Percentiles rank a stretch among this genome's conserved stretches.
Evolutionary conservation across 164 flowering plant genomes (phyloP).

Genomic region (Euptelea pleiosperma): DNA sequence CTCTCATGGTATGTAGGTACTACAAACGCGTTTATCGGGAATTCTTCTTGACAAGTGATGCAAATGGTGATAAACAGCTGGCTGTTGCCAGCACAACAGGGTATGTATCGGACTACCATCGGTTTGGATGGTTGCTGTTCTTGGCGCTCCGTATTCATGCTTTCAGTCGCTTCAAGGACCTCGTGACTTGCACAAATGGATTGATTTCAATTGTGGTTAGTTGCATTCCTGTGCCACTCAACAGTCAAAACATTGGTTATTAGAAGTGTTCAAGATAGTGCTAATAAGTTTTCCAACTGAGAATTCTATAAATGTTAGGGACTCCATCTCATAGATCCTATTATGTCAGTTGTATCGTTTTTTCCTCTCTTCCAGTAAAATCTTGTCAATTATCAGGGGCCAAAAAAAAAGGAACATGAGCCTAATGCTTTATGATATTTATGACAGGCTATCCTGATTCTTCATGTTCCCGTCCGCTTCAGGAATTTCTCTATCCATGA

Average conservation of each 20-base stretch:
- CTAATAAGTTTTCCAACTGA: background rate
- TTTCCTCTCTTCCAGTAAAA: too few relatives aligned
- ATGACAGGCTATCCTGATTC: constrained; percentile 77
- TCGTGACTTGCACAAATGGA: constrained; percentile 88
- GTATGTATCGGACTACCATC: constrained; percentile 52
- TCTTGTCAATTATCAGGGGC: background rate
- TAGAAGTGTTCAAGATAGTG: background rate
- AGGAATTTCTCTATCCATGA: constrained; percentile 62
- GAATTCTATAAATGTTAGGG: too few relatives aligned
- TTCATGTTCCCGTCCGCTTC: constrained; percentile 72
- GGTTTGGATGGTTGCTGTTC: constrained; percentile 96
- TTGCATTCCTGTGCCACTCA: constrained; percentile 6
- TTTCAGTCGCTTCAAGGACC: constrained; percentile 83
- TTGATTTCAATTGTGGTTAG: constrained; percentile 84
- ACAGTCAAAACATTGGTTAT: background rate
- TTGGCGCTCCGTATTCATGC: constrained; percentile 82
- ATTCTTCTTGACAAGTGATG: constrained; percentile 50
- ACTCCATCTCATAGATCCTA: background rate
- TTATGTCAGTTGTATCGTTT: background rate
- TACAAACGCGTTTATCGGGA: constrained; percentile 66
- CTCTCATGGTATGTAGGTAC: constrained; percentile 37
- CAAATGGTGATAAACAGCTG: constrained; percentile 28
- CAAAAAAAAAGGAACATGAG: background rate
- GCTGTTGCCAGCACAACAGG: constrained; percentile 25
- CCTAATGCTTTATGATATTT: constrained; percentile 9